These are phyloP conservation scores for Calonectria crousiana DNA, from an alignment of 2,329 filamentous ascomycete species.

Conservation along the genomic window DNA sequence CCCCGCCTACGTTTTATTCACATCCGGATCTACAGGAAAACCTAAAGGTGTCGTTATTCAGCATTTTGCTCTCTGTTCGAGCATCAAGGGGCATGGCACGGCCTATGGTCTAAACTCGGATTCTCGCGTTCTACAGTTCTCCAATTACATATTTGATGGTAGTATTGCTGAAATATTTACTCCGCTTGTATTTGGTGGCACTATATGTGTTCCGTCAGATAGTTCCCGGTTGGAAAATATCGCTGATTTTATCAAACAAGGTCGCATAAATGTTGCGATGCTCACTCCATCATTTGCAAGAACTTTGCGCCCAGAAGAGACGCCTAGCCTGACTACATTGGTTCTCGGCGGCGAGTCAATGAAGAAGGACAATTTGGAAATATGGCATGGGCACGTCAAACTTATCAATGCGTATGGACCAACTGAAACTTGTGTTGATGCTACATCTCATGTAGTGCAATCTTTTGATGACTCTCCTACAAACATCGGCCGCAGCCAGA, in stretches of 20 bases:
- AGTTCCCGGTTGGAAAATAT: slow-evolving; percentile 39
- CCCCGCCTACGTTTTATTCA: slow-evolving; percentile 55
- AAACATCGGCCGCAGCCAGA: slow-evolving; percentile 23
- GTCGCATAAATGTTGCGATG: not conserved
- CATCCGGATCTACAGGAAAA: slow-evolving; percentile 66
- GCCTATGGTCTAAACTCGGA: slow-evolving; percentile 5
- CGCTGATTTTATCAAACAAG: not conserved
- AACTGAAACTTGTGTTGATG: slow-evolving; percentile 24
- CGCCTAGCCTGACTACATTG: slow-evolving; percentile 5
- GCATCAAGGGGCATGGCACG: slow-evolving; percentile 9
- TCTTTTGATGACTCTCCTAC: not conserved
- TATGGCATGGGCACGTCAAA: slow-evolving; percentile 15
- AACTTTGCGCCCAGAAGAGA: not conserved
- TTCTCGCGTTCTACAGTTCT: slow-evolving; percentile 38
- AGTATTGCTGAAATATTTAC: slow-evolving; percentile 54
- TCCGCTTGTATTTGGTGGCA: slow-evolving; percentile 53
- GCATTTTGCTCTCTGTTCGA: slow-evolving; percentile 13
- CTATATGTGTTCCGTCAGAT: slow-evolving; percentile 54
- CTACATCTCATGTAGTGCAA: slow-evolving; percentile 20
- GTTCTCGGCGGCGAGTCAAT: slow-evolving; percentile 26
- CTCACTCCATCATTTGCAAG: slow-evolving; percentile 16
- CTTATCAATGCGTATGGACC: slow-evolving; percentile 24
- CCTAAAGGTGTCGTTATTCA: slow-evolving; percentile 63
- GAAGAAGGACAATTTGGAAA: slow-evolving; percentile 19
- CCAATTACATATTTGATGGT: slow-evolving; percentile 54